These are phyloP conservation scores for Dorcoceras hygrometricum DNA, from an alignment of 257 asterid species.

Conservation along the genomic window DNA sequence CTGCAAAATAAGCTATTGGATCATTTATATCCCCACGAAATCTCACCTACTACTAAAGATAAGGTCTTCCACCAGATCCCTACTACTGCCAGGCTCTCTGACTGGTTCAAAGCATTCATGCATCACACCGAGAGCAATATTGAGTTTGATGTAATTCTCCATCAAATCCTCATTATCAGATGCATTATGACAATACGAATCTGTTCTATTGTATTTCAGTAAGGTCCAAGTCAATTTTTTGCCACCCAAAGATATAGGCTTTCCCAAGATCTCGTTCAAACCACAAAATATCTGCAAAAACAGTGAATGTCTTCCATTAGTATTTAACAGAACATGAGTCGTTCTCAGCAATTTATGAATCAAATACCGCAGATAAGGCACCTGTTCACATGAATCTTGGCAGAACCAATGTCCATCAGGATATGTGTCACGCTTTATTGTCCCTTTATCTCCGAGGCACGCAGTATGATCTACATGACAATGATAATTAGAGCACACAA, in stretches of 20 bases:
- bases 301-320: neutral
- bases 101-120: slow-evolving; percentile 89
- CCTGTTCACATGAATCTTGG: slow-evolving; percentile 64
- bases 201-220: slow-evolving; percentile 44
- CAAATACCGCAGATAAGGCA: slow-evolving; percentile 24
- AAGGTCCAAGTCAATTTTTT: slow-evolving; percentile 68
- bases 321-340: neutral
- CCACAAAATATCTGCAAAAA: slow-evolving; percentile 65
- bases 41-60: slow-evolving; percentile 74
- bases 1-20: neutral
- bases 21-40: neutral
- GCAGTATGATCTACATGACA: slow-evolving; percentile 58
- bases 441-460: slow-evolving; percentile 52
- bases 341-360: slow-evolving; percentile 2
- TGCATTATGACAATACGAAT: slow-evolving; percentile 29
- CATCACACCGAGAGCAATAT: slow-evolving; percentile 74
- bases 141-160: slow-evolving; percentile 65
- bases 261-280: slow-evolving; percentile 48
- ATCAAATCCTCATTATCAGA: slow-evolving; percentile 35
- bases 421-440: slow-evolving; percentile 24
- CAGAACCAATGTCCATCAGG: slow-evolving; percentile 68
- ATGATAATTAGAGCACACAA: slow-evolving; percentile 27
- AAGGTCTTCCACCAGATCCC: slow-evolving; percentile 84
- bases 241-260: slow-evolving; percentile 51
- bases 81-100: slow-evolving; percentile 59